Evolutionary conservation across 345 rosid species (phyloP), one percentile per base, ranked within the genome.

Genomic region (Gynandropsis gynandra): DNA sequence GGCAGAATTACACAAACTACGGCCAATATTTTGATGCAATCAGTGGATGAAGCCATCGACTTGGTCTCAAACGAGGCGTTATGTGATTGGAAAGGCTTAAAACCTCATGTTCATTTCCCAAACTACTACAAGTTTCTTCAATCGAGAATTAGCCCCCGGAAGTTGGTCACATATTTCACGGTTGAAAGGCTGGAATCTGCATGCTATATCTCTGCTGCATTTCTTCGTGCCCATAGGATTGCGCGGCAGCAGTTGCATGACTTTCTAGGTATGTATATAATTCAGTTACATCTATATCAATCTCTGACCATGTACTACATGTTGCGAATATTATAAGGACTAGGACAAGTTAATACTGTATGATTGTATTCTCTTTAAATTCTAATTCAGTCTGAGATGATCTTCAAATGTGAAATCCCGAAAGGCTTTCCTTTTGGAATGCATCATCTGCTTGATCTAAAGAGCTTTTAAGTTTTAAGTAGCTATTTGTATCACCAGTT

Each of bases 31-130:
- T 68, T 84, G 79, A 92, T 92, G 93, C 95, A 70, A 52, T 87
- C 98, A n/a, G 89, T 87, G 21, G 96, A 87, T 54, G 98, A 85
- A 74, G 98, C 95, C 34, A 70, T 82, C 36, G 98, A 87, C 63
- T 61, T 16, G 52, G 81, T 74, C 34, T 55, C 92, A 43, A 59
- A 59, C 19, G 86, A 75, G 61, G 63, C 81, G 65, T 48, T 87
- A 58, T 75, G 89, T 57, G 98, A 90, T 58, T 90, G 98, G 98
- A 80, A 63, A 67, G 95, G 96, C 33, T 71, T 92, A 68, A 82
- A 69, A 60, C 41, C 74, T 11, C 59, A 74, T 65, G 93, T 87
- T 42, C 65, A 74, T 57, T 80, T 85, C 56, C 93, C 98, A 16
- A 56, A 60, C 47, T 84, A 80, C 66, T 87, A 84, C 76, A 87